Evolutionary conservation across 2,329 filamentous ascomycete species (phyloP).

Genomic region (Cercospora janseana): DNA sequence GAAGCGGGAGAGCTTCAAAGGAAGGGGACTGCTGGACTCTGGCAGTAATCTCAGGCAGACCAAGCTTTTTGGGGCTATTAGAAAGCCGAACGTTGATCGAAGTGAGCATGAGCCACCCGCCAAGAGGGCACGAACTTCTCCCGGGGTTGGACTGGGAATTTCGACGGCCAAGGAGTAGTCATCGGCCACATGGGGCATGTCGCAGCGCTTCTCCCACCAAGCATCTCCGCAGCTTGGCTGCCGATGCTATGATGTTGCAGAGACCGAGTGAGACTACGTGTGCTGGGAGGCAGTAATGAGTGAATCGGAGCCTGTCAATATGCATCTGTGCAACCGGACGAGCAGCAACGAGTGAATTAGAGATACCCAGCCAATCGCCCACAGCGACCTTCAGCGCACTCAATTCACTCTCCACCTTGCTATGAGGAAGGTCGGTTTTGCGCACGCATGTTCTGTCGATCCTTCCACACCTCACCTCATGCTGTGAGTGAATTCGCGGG

Average conservation of each 20-base stretch:
- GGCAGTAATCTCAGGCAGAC: slow-evolving; percentile 49
- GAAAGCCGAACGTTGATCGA: slow-evolving; percentile 52
- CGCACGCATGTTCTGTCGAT: not conserved
- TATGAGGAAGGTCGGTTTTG: not conserved
- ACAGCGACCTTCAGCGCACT: not conserved
- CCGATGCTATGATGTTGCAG: too few species aligned
- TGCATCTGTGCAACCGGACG: too few species aligned
- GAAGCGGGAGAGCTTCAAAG: slow-evolving; percentile 40
- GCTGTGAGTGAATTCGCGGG: not conserved
- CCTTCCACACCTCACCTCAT: not conserved
- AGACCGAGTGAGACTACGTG: too few species aligned
- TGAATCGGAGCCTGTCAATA: too few species aligned
- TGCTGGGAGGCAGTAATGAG: too few species aligned
- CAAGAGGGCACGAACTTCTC: slow-evolving; percentile 53
- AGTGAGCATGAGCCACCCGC: slow-evolving; percentile 36
- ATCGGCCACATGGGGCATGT: too few species aligned
- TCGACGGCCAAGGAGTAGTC: slow-evolving; percentile 29
- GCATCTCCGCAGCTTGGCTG: too few species aligned
- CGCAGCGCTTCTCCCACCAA: too few species aligned
- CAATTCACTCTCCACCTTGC: slow-evolving; percentile 4
- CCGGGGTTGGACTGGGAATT: slow-evolving; percentile 35
- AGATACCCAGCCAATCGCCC: not conserved
- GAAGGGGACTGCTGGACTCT: slow-evolving; percentile 32
- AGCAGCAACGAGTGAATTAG: slow-evolving; percentile 2
- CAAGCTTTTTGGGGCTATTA: slow-evolving; percentile 62